These are phyloP conservation scores for Cadophora sp. DNA, from an alignment of 2,329 filamentous ascomycete genomes.

Conservation along the genomic window DNA sequence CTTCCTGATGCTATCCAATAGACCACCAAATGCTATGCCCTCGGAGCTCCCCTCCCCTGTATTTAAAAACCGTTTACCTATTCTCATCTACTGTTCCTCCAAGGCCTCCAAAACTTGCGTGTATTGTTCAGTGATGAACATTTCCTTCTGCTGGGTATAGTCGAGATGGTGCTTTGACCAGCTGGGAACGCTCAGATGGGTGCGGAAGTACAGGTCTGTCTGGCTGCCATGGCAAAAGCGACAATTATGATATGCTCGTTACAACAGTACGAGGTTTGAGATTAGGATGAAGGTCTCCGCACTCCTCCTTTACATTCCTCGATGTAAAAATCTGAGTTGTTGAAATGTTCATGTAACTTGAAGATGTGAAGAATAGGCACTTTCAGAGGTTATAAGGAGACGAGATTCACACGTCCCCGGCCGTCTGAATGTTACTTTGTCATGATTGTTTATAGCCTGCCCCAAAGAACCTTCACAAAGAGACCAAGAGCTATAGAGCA, in stretches of 20 bases:
- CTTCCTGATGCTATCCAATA: constrained; percentile 12
- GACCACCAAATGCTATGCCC: neutral
- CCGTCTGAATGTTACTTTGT: no score
- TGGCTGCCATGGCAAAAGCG: neutral
- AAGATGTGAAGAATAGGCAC: no score
- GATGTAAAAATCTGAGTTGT: neutral
- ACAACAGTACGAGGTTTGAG: neutral
- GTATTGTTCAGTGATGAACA: constrained; percentile 20
- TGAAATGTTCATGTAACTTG: no score
- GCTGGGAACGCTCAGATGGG: neutral
- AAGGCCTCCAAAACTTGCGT: constrained; percentile 9
- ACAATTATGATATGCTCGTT: neutral
- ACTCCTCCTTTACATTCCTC: neutral
- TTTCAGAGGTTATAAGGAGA: no score
- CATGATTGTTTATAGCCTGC: no score
- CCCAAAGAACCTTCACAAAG: no score
- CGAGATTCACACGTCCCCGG: no score
- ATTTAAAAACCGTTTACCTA: neutral
- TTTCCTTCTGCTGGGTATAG: constrained; percentile 17
- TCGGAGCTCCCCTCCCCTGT: constrained; percentile 1
- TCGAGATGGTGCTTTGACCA: constrained; percentile 10
- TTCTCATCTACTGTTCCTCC: constrained; percentile 11
- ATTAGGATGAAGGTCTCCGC: no score
- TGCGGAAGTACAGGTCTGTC: neutral
- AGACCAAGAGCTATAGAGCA: no score